Base-by-base conservation (phyloP, 225 moss, liverwort and hornwort species). In the Rhytidiadelphus loreus region DNA sequence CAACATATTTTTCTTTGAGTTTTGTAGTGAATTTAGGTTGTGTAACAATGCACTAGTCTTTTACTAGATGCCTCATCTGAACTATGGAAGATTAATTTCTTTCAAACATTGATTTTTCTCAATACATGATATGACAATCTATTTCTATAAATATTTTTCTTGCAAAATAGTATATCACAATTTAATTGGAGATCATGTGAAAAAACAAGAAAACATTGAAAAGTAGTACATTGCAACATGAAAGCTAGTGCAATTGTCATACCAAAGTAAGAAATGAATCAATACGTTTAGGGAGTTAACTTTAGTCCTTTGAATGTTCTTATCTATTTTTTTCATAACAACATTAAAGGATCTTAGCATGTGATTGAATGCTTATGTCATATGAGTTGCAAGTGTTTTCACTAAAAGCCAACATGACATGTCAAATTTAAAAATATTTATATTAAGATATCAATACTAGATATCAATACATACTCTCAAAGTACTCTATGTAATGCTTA, bases 311-410 rank as follows among this genome's bases (percentile, higher is more conserved):
- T 66, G 21, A 21, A 37, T 66, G 18, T 66, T 66, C 6, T 11
- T 1, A 66, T 0, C 21, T n/a, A 5, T 68, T n/a, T 12, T 22
- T n/a, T 68, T 12, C 1, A n/a, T n/a, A n/a, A 68, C 0, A 1
- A 12, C 37, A 66, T n/a, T 22, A 10, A n/a, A n/a, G 21, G 21
- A 21, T 66, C 3, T 6, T 37, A 68, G 10, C 3, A 19, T 37
- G 6, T 0, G 0, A n/a, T 6, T 20, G 21, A 21, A 68, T 68
- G 4, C 4, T 68, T 10, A 68, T 68, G 7, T 66, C 37, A 37
- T 66, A 63, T 33, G 9, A 19, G 1, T 64, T 64, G 17, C 35
- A 35, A 10, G 7, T 64, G 10, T 5, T 3, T 18, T 10, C 2
- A 4, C 5, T 66, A 6, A 66, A 66, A 66, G 22, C 4, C 6